A percentile compares a stretch with the other conserved stretches of the same genome.
Conservation (phyloP, 2,329 filamentous ascomycete genomes). For the Aureobasidium namibiae region DNA sequence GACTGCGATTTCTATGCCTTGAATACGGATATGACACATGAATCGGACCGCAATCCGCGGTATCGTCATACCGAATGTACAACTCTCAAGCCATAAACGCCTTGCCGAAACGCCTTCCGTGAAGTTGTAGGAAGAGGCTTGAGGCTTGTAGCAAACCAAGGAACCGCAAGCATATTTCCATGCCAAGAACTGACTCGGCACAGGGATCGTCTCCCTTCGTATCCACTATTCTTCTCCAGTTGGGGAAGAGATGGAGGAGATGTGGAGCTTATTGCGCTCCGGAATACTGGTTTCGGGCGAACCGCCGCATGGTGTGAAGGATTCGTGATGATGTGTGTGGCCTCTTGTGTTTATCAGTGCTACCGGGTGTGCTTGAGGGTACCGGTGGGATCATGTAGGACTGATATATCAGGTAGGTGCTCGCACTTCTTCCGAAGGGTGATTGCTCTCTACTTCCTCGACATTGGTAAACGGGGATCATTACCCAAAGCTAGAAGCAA, state of each 20-base stretch:
- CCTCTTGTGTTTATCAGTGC: not conserved
- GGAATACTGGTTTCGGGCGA: constrained; percentile 5
- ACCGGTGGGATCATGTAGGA: not conserved
- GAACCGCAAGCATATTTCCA: not conserved
- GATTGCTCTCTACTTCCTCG: not conserved
- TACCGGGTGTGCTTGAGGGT: not conserved
- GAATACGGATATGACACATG: not conserved
- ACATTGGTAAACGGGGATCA: not conserved
- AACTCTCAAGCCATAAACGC: not conserved
- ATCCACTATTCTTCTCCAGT: constrained; percentile 5
- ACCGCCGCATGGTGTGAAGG: not conserved
- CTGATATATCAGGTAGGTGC: not conserved
- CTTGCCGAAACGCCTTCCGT: not conserved
- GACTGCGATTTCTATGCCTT: not conserved
- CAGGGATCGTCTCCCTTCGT: not conserved
- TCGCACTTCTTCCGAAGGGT: not conserved
- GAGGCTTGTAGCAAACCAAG: not conserved
- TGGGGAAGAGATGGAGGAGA: not conserved
- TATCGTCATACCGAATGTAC: not conserved
- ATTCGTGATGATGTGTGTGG: not conserved
- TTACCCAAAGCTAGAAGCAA: not conserved
- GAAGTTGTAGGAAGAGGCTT: not conserved
- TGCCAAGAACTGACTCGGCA: constrained; percentile 4
- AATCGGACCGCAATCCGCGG: not conserved
- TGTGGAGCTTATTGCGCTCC: not conserved